Conservation (phyloP, 805 yeast genomes). For the Kluyveromyces siamensis region DNA sequence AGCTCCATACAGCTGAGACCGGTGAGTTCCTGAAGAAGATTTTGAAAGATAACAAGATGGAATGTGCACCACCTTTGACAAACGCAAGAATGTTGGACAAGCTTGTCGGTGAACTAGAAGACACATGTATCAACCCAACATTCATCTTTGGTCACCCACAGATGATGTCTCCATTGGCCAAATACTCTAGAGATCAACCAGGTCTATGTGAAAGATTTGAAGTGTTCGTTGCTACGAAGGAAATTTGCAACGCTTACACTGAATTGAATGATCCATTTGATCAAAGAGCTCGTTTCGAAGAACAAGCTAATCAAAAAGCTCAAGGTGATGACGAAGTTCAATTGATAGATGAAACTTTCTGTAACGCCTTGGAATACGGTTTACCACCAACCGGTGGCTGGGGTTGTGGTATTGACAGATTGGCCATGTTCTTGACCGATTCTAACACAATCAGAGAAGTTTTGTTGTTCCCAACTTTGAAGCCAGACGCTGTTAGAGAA, state of each 20-base stretch:
- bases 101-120: constrained; percentile 95
- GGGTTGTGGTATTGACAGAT: constrained; percentile 99
- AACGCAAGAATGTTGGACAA: constrained; percentile 98
- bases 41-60: constrained; percentile 71
- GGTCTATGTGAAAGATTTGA: constrained; percentile 98
- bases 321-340: constrained; percentile 99
- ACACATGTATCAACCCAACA: constrained; percentile 90
- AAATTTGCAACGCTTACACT: constrained; percentile 95
- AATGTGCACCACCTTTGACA: constrained; percentile 85
- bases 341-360: constrained; percentile 90
- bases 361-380: constrained; percentile 96
- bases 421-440: constrained; percentile 96
- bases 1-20: constrained; percentile 89
- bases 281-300: constrained; percentile 95
- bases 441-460: constrained; percentile 97
- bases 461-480: constrained; percentile 94
- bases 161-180: constrained; percentile 99
- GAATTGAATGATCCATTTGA: constrained; percentile 99
- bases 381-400: constrained; percentile 99
- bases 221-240: constrained; percentile 97
- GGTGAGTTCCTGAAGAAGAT: constrained; percentile 79
- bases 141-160: constrained; percentile 98
- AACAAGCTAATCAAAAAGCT: constrained; percentile 96
- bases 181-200: constrained; percentile 83
- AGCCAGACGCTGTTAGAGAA: constrained; percentile 61